Evolutionary conservation across 2,329 filamentous ascomycete genomes (phyloP), one percentile per base, ranked within the genome.

Genomic region (Claviceps fusiformis): DNA sequence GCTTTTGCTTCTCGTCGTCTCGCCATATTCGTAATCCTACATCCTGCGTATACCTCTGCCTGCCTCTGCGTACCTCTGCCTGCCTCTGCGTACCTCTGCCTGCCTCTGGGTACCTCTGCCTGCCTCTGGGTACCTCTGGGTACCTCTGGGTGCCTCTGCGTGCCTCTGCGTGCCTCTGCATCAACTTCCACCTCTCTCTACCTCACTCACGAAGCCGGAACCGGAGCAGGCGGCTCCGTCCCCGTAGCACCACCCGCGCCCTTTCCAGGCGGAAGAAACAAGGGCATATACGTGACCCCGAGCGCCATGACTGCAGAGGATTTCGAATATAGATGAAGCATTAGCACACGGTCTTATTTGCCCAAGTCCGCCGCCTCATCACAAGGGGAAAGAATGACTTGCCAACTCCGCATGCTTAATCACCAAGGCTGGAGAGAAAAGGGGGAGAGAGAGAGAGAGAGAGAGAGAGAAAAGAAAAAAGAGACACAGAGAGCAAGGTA

Each of bases 291-390:
- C 53, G 73, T 75, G 37, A 78, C 73, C 57, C 65, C 71, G 51
- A 86, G 73, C 44, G 81, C 76, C 77, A 85, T 79, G 57, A 82
- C 81, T 85, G 37, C 4, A 33, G 9, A 6, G 31, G 5, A 37
- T 10, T 8, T 11, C 11, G 24, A 24, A 24, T 24, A 24, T 3
- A 24, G 24, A 24, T 24, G 24, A 24, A 1, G 24, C 24, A 3
- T 24, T 24, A 24, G 24, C 24, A 24, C 24, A 24, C 24, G 24
- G 24, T 24, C 24, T 24, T 24, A 24, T 24, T 24, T 24, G 24
- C 24, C 24, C 24, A 24, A 24, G 24, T 2, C 24, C 24, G 1
- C 2, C 24, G 3, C 24, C 24, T 24, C 24, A 24, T 24, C 24
- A 24, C 24, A 24, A 24, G 2, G 24, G 24, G 24, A 24, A 24